phyloP scores from a whole-genome alignment of 2,329 filamentous ascomycete genomes.

The Neofusicoccum sp. region DNA sequence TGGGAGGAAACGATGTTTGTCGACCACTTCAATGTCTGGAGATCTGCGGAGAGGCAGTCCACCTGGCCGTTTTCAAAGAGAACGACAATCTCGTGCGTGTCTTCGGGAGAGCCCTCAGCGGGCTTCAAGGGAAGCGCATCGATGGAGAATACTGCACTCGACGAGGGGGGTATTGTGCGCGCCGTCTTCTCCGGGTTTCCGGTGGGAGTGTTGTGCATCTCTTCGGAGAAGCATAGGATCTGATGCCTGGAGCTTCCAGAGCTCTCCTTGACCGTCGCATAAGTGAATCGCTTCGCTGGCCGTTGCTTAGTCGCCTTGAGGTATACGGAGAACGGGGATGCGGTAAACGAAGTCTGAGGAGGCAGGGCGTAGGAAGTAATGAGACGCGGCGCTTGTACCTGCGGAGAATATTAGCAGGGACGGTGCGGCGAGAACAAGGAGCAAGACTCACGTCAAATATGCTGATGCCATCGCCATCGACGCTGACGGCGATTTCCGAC shows the following conservation, averaged over 20 bases:
- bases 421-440: slow-evolving; percentile 2
- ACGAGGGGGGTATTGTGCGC: slow-evolving; percentile 29
- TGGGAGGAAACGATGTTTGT: slow-evolving; percentile 20
- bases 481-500: slow-evolving; percentile 58
- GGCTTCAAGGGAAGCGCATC: slow-evolving; percentile 32
- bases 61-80: slow-evolving; percentile 62
- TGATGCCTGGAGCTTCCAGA: slow-evolving; percentile 48
- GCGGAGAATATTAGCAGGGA: slow-evolving; percentile 20
- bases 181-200: slow-evolving; percentile 33
- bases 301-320: slow-evolving; percentile 46
- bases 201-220: slow-evolving; percentile 35
- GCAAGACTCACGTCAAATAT: slow-evolving; percentile 57
- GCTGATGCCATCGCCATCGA: slow-evolving; percentile 61
- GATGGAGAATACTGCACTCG: slow-evolving; percentile 28
- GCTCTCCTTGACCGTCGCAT: slow-evolving; percentile 50
- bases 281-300: slow-evolving; percentile 54
- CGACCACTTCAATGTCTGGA: slow-evolving; percentile 34
- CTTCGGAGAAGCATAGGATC: slow-evolving; percentile 56
- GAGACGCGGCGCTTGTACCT: slow-evolving; percentile 61
- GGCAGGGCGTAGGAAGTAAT: slow-evolving; percentile 62
- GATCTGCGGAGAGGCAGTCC: slow-evolving; percentile 59
- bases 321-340: slow-evolving; percentile 59
- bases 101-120: slow-evolving; percentile 22
- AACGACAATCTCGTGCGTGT: slow-evolving; percentile 50
- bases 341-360: slow-evolving; percentile 57